Evolutionary conservation across 164 flowering plant genomes (phyloP), one percentile per base, ranked within the genome.

Genomic region (Saururus chinensis): DNA sequence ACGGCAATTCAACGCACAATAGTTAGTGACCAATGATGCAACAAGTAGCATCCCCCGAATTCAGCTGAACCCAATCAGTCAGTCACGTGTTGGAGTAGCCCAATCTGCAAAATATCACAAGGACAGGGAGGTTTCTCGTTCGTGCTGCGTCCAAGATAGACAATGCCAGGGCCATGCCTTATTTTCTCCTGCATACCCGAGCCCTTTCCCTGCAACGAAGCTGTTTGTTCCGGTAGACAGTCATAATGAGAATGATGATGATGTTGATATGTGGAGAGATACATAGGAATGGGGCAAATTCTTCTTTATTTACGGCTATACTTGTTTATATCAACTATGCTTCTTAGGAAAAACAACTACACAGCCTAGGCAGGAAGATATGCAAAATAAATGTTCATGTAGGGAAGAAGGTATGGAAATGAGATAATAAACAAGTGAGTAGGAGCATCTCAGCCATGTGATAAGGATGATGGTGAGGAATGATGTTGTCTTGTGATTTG

Each of bases 391-490:
- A 51, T 30, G 35, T 26, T 26, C 41, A 51, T 57, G 11, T 35
- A 68, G 73, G 74, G 49, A 64, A 68, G 74, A 66, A 51, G 68
- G 60, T 57, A 67, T 51, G 35, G 17, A 60, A 41, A 20, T 41
- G 7, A 41, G 20, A 19, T 45, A 4, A 60, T 5, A 26, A 42
- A 61, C 66, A 68, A 40, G 60, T 30, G 37, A 30, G 4, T 30
- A 30, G 4, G 37, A 30, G 37, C 4, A 6, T 30, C 37, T 30
- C 37, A 66, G 70, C 72, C 81, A 80, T 80, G 81, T 80, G 81
- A 78, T 69, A 65, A 58, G 73, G 68, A 72, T 78, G 66, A 77
- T 80, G 78, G 74, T 70, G 78, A 57, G 72, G 64, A 57, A 80
- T 77, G 72, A 72, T 76, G 76, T 41, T 74, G 76, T 71, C 77